A percentile compares a stretch with the other conserved stretches of the same genome.
phyloP scores from a whole-genome alignment of 1,139 yeast species.

The Sugiyamaella xylanicola region DNA sequence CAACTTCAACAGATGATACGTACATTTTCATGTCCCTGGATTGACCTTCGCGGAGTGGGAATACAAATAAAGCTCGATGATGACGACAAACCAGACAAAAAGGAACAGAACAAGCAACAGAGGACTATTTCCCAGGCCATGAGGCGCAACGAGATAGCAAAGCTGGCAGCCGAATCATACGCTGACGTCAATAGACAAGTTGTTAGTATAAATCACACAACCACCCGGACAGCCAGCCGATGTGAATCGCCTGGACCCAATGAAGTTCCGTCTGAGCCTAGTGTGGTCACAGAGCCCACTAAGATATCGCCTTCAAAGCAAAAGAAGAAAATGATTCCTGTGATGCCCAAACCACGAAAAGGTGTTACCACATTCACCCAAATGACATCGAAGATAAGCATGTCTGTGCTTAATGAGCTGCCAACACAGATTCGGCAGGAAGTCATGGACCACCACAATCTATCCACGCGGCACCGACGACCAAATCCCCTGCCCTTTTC shows the following conservation, averaged over 20 bases:
- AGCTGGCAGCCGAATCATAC: no score
- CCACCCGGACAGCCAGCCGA: slow-evolving; percentile 7
- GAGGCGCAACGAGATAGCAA: background rate
- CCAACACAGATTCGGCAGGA: slow-evolving; percentile 27
- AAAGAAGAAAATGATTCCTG: slow-evolving; percentile 12
- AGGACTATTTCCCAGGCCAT: slow-evolving; percentile 5
- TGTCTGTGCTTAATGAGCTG: slow-evolving; percentile 19
- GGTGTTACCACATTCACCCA: slow-evolving; percentile 17
- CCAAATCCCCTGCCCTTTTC: slow-evolving; percentile 8
- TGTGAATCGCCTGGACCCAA: background rate
- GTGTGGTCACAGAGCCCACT: background rate
- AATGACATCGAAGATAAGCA: slow-evolving; percentile 19
- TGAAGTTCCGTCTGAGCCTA: background rate
- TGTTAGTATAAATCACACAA: no score
- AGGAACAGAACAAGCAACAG: slow-evolving; percentile 5
- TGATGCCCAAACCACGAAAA: slow-evolving; percentile 14
- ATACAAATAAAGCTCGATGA: slow-evolving; percentile 58
- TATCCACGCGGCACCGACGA: background rate
- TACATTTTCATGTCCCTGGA: slow-evolving; percentile 59
- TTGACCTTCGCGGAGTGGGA: slow-evolving; percentile 77
- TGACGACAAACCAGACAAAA: slow-evolving; percentile 6
- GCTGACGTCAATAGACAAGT: no score
- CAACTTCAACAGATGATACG: slow-evolving; percentile 62
- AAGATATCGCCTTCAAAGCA: background rate
- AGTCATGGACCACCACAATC: slow-evolving; percentile 21